Conservation (phyloP, 1,284 basidiomycete species). For the Moesziomyces sp. region DNA sequence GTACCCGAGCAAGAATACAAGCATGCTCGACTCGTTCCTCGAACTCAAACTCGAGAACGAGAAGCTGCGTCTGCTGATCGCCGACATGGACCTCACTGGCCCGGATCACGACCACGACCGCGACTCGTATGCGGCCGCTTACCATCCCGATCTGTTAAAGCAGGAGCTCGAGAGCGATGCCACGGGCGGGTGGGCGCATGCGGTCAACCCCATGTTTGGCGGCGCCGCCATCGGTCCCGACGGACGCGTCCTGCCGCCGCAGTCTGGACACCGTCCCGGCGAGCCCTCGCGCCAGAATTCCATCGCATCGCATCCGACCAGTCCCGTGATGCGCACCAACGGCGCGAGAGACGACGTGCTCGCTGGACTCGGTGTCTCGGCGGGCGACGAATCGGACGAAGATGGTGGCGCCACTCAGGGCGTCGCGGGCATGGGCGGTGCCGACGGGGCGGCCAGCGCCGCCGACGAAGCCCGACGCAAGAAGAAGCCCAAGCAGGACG, state of each 20-base stretch:
- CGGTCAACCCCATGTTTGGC: conserved; percentile 43
- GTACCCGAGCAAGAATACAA: conserved; percentile 60
- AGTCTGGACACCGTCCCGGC: conserved; percentile 10
- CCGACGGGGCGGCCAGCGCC: conserved; percentile 10
- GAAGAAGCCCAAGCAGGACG: conserved; percentile 56
- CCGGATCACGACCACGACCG: conserved; percentile 32
- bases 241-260: conserved; percentile 21
- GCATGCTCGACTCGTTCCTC: conserved; percentile 63
- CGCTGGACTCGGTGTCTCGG: conserved; percentile 34
- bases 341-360: conserved; percentile 34
- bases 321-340: conserved; percentile 41
- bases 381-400: conserved; percentile 42
- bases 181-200: conserved; percentile 19
- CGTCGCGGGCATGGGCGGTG: conserved; percentile 8
- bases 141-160: conserved; percentile 47
- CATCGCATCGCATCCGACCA: conserved; percentile 39
- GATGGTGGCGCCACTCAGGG: conserved; percentile 20
- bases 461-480: conserved; percentile 44
- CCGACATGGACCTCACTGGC: conserved; percentile 41
- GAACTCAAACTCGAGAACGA: conserved; percentile 66
- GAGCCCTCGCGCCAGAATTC: conserved; percentile 36
- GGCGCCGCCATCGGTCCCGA: conserved; percentile 32
- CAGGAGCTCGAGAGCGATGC: conserved; percentile 46
- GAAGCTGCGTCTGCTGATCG: conserved; percentile 51
- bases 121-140: conserved; percentile 29